Conservation (phyloP, 2,329 filamentous ascomycete species). For the Aspergillus nomiae region DNA sequence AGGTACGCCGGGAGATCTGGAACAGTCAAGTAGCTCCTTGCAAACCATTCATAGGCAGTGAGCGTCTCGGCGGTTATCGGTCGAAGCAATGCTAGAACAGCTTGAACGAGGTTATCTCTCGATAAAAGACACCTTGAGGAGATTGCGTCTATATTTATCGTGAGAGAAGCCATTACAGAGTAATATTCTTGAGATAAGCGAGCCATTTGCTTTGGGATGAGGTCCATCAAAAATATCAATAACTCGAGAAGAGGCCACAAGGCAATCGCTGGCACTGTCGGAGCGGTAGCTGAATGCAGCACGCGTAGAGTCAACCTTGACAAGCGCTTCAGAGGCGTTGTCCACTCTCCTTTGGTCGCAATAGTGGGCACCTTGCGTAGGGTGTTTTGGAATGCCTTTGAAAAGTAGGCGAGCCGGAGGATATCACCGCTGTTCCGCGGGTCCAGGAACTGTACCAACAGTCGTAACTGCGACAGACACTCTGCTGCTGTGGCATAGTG, state of each 20-base stretch:
- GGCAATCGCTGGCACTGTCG: slow-evolving; percentile 22
- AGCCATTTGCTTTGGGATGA: slow-evolving; percentile 45
- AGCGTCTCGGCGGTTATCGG: slow-evolving; percentile 47
- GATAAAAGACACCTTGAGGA: slow-evolving; percentile 24
- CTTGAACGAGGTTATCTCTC: slow-evolving; percentile 31
- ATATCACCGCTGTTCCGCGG: slow-evolving; percentile 48
- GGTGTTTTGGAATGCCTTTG: slow-evolving; percentile 43
- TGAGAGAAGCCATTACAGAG: slow-evolving; percentile 41
- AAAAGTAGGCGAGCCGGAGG: slow-evolving; percentile 48
- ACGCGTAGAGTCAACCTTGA: slow-evolving; percentile 38
- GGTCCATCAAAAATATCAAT: slow-evolving; percentile 37
- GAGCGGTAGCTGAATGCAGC: slow-evolving; percentile 29
- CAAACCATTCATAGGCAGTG: slow-evolving; percentile 50
- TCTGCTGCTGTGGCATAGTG: slow-evolving; percentile 38
- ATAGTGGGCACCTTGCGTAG: slow-evolving; percentile 40
- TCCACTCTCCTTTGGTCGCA: slow-evolving; percentile 44
- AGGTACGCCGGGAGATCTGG: slow-evolving; percentile 41
- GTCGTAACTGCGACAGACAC: slow-evolving; percentile 59
- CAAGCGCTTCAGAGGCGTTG: slow-evolving; percentile 41
- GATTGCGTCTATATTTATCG: slow-evolving; percentile 26
- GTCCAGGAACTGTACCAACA: slow-evolving; percentile 68
- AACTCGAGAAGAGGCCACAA: slow-evolving; percentile 38
- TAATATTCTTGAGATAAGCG: slow-evolving; percentile 42
- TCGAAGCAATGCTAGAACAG: slow-evolving; percentile 44
- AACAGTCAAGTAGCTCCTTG: slow-evolving; percentile 49